Percentiles rank a stretch among this genome's conserved stretches.
These are phyloP conservation scores for Ceratocystis colombiana DNA, from an alignment of 2,329 filamentous ascomycete genomes.

Conservation along the genomic window DNA sequence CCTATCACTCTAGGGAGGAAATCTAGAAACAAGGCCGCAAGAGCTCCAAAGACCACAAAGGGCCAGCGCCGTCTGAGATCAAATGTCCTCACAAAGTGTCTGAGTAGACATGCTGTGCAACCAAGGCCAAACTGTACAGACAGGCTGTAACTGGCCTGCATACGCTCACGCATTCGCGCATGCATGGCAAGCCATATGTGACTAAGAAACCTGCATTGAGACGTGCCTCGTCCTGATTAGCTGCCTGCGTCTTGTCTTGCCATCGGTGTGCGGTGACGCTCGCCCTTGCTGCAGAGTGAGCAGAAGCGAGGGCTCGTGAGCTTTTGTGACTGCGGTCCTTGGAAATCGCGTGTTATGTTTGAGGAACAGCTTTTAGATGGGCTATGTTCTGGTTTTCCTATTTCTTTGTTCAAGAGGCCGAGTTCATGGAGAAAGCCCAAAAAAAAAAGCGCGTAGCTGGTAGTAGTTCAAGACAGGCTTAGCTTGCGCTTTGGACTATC, in stretches of 20 bases:
- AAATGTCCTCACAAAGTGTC: background rate
- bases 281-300: background rate
- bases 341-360: background rate
- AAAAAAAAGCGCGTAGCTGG: background rate
- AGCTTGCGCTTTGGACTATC: background rate
- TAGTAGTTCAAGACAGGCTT: background rate
- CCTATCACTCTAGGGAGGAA: too few species aligned
- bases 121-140: background rate
- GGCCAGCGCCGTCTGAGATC: background rate
- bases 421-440: background rate
- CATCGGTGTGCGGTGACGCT: background rate
- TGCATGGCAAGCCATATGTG: background rate
- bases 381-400: background rate
- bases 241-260: background rate
- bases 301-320: background rate
- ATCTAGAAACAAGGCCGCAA: too few species aligned
- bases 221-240: background rate
- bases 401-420: background rate
- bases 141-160: background rate
- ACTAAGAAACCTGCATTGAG: background rate
- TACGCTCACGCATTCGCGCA: too few species aligned
- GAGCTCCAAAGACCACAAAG: background rate
- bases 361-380: background rate
- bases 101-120: background rate
- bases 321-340: background rate